Base-by-base conservation (phyloP, 2,329 filamentous ascomycete genomes). In the Sporothrix variecibatus region DNA sequence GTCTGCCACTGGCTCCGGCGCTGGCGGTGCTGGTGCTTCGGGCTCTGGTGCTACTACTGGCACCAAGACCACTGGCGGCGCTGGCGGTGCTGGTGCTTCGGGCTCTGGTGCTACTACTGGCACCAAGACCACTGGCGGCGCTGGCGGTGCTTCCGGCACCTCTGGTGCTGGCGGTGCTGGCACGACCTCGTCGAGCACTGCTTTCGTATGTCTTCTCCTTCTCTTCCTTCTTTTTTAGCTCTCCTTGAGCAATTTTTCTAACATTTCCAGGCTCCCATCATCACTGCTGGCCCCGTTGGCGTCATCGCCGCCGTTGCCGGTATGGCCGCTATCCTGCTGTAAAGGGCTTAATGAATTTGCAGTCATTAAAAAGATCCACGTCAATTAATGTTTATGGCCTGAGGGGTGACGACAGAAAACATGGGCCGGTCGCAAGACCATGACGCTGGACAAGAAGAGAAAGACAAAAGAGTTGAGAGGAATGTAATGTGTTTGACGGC, bases 281-380 rank as follows among this genome's bases (percentile, higher is more conserved):
- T 81, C 78, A 86, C 86, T 68, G 84, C 83, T 73, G 85, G 83
- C 51, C 85, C 86, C 28, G 77, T 77, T 38, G 86, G 85, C 73
- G 76, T 87, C 68, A 75, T 88, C 56, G 86, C 85, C 71, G 86
- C 85, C 70, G 86, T 84, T 28, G 86, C 85, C 26, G 86, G 86
- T 78, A 75, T 88, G 64, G 86, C 85, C 56, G 85, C 82, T 75
- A 78, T 87, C 75, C 80, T 88, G 75, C 83, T 88, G 75, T 88
- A 86, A 84, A 74, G 26, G 49, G 58, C 60, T 38, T 65, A 6
- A 46, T 4, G 62, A 7, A 17, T 11, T 23, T 53, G 9, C 67
- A 69, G 46, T 15, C 17, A 51, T 3, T 8, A 6, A 51, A 17
- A 69, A 38, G 2, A 69, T 53, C 46, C 28, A 23, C 17, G 58